phyloP scores from a whole-genome alignment of 2,329 filamentous ascomycete genomes.

The Chaetomium strumarium region DNA sequence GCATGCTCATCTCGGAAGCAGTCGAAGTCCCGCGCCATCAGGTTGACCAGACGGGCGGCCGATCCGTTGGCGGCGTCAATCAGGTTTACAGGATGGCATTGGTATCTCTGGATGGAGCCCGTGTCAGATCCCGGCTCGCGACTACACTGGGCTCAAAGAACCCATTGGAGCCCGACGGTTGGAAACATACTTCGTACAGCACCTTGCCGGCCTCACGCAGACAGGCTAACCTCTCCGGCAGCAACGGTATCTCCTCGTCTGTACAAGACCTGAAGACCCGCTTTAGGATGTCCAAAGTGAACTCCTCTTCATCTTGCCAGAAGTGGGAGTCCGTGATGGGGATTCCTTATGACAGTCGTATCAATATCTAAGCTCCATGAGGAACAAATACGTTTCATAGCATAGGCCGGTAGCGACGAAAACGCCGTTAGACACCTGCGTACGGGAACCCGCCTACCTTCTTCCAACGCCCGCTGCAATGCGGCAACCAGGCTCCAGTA shows the following conservation, averaged over 20 bases:
- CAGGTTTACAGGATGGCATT: slow-evolving; percentile 66
- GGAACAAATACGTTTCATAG: neutral
- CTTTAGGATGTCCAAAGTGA: slow-evolving; percentile 64
- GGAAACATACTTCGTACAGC: slow-evolving; percentile 60
- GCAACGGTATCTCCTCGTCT: slow-evolving; percentile 78
- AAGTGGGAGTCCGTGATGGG: slow-evolving; percentile 85
- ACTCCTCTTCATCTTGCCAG: slow-evolving; percentile 73
- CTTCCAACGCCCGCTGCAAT: slow-evolving; percentile 79
- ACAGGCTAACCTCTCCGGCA: slow-evolving; percentile 70
- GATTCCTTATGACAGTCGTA: slow-evolving; percentile 50
- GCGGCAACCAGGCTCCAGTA: slow-evolving; percentile 93
- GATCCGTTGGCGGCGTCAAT: slow-evolving; percentile 70
- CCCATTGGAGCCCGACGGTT: neutral
- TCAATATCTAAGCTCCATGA: neutral
- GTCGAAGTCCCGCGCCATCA: slow-evolving; percentile 72
- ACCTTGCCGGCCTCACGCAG: slow-evolving; percentile 78
- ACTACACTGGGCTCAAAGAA: neutral
- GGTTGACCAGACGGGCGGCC: slow-evolving; percentile 77
- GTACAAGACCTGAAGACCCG: slow-evolving; percentile 84
- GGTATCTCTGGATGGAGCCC: slow-evolving; percentile 59
- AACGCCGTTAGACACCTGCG: neutral
- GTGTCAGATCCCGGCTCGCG: slow-evolving; percentile 15
- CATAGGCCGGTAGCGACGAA: neutral
- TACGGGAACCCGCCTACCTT: slow-evolving; percentile 49
- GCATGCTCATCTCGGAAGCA: slow-evolving; percentile 79